Base-by-base conservation (phyloP, 108 stramenopile species). In the Thalassiosira profunda region DNA sequence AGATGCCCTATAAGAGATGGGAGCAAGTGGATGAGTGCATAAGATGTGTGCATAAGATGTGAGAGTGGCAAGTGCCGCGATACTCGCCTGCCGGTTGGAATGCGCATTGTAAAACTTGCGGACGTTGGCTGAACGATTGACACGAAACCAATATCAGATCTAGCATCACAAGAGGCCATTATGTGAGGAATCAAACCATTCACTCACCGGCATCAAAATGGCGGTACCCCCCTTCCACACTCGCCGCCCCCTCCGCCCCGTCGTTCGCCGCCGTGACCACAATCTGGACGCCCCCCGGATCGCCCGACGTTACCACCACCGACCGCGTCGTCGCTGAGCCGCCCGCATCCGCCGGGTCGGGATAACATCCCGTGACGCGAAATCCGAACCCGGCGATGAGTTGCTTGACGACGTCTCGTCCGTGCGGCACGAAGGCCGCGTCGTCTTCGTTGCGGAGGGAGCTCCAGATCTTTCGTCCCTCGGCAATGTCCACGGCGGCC, bases 361-460 rank as follows among this genome's bases (percentile, higher is more conserved):
- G 74, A 67, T 79, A 67, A 38, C 79, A 72, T 43, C 85, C 89
- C 1, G 90, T 91, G 25, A 95, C 78, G 9, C 94, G 82, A 60
- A 91, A 92, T 8, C 91, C 91, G 40, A 95, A 81, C 9, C 91
- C 94, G 15, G 81, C 84, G 58, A 95, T 76, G 30, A 92, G 43
- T 65, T 95, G 94, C 62, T 84, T 82, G 26, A 95, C 83, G 0
- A 92, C 63, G 74, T 91, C 91, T 2, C 89, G 82, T 35, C 72
- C 70, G 35, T 93, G 89, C 8, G 87, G 52, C 2, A 44, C 38
- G 67, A 86, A 93, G 1, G 14, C 35, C 12, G 18, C 17, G 63
- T 74, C 63, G 47, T n/a, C n/a, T n/a, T 69, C 52, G 9, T 52
- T 7, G 17, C 15, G 29, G 7, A 70, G 58, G 3, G 63, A 57